Evolutionary conservation across 768 basidiomycete species (phyloP).

Genomic region (Boletus pseudopeckii): DNA sequence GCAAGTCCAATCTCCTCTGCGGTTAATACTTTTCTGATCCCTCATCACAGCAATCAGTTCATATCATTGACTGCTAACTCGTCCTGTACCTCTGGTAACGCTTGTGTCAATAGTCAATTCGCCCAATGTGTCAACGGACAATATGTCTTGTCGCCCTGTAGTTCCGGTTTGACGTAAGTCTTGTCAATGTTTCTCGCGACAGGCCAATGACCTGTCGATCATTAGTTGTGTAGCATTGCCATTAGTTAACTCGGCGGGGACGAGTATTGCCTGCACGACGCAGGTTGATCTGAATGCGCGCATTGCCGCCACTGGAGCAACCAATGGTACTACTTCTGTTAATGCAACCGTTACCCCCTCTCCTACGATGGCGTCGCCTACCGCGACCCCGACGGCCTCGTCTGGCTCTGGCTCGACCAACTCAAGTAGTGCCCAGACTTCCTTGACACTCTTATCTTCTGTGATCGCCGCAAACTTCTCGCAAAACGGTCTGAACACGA

Average conservation of each 20-base stretch:
- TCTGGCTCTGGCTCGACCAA: constrained; percentile 17
- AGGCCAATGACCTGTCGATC: not conserved
- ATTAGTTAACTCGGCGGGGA: constrained; percentile 46
- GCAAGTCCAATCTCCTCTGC: constrained; percentile 24
- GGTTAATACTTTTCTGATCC: not conserved
- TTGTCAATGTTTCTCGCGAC: not conserved
- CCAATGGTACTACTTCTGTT: constrained; percentile 21
- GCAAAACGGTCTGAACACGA: constrained; percentile 42
- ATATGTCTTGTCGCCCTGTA: constrained; percentile 28
- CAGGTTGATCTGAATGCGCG: constrained; percentile 44
- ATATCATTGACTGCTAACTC: constrained; percentile 23
- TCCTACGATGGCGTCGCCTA: constrained; percentile 1
- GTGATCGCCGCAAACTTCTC: constrained; percentile 57
- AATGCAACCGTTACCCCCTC: constrained; percentile 16
- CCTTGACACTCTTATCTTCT: constrained; percentile 40
- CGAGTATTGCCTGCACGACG: constrained; percentile 50
- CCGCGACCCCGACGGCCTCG: not conserved
- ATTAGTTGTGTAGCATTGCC: constrained; percentile 42
- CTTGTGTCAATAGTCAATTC: constrained; percentile 48
- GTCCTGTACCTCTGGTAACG: constrained; percentile 38
- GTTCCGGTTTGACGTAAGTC: constrained; percentile 18
- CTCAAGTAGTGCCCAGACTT: constrained; percentile 21
- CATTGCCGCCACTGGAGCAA: constrained; percentile 37
- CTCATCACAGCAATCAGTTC: constrained; percentile 21
- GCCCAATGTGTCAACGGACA: constrained; percentile 54